Base-by-base conservation (phyloP, 164 flowering plant species). In the Warburgia ugandensis region DNA sequence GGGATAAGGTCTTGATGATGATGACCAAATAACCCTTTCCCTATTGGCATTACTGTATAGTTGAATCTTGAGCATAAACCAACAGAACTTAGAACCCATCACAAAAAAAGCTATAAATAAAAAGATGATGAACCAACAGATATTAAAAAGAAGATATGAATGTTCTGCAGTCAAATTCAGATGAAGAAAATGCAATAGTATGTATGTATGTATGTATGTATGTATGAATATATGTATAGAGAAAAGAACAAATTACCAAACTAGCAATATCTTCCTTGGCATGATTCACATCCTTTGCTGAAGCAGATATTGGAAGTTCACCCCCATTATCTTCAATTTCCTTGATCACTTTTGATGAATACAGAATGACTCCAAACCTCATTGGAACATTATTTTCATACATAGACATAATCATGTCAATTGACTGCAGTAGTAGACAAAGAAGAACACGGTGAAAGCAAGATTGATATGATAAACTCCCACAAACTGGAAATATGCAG, bases 331-430 rank as follows among this genome's bases (percentile, higher is more conserved):
- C 62, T 65, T 86, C 89, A 51, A 83, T 65, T 58, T 67, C 59
- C 61, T 72, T 63, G 49, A 81, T 68, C 30, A 78, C 59, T 44
- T 75, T 74, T 31, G 79, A 61, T 12, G 99, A 94, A 60, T 80
- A 94, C 13, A 94, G 68, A 43, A 89, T 66, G 2, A 86, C 77
- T 29, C 99, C 99, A 73, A 86, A 89, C 69, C 96, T 75, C 74
- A 89, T 63, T n/a, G 99, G 99, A 41, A 84, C 69, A 56, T 74
- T 77, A 49, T 77, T 89, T 74, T 78, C 94, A 59, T 77, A 82
- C 75, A 89, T 62, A 17, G 88, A 71, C 27, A 67, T 56, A 22
- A 94, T 73, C 70, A 60, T 69, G 61, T 89, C 92, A 42, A 94
- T 48, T 5, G 78, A 56, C 99, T 88, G 88, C 70, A 77, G 45